A percentile compares a stretch with the other conserved stretches of the same genome.
These are phyloP conservation scores for Penicillium thymicola DNA, from an alignment of 2,329 filamentous ascomycete species.

Conservation along the genomic window DNA sequence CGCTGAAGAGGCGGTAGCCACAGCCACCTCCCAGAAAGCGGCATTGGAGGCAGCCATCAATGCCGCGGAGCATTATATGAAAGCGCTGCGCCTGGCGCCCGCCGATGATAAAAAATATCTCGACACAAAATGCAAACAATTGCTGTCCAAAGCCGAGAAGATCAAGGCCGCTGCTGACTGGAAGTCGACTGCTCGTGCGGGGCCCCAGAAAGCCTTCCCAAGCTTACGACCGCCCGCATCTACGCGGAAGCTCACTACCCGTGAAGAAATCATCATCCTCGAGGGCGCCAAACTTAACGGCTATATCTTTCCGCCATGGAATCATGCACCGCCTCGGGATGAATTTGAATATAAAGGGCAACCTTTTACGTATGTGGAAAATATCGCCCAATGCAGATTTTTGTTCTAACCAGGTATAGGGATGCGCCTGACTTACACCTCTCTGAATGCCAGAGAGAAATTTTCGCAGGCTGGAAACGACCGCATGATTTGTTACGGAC, in stretches of 20 bases:
- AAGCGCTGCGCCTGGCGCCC: conserved; percentile 62
- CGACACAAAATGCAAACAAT: conserved; percentile 63
- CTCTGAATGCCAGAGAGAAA: conserved; percentile 68
- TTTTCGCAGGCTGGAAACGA: conserved; percentile 82
- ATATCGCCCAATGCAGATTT: conserved; percentile 8
- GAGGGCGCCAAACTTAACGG: conserved; percentile 78
- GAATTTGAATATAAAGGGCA: conserved; percentile 59
- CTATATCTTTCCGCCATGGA: conserved; percentile 82
- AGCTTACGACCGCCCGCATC: conserved; percentile 50
- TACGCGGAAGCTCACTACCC: conserved; percentile 60
- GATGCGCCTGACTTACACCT: conserved; percentile 69
- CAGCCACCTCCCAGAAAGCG: conserved; percentile 54
- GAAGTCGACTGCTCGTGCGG: conserved; percentile 22
- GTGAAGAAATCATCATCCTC: conserved; percentile 73
- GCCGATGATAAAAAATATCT: conserved; percentile 63
- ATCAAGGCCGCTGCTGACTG: conserved; percentile 58
- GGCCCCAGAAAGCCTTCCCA: conserved; percentile 26
- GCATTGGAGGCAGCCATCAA: conserved; percentile 73
- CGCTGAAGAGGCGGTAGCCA: conserved; percentile 52
- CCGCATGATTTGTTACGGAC: conserved; percentile 63
- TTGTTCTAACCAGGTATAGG: conserved; percentile 43
- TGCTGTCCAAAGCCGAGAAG: conserved; percentile 69
- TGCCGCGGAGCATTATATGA: conserved; percentile 79
- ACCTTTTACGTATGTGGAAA: conserved; percentile 59
- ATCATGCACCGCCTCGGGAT: conserved; percentile 54